These are phyloP conservation scores for Penicillium hesseltinei DNA, from an alignment of 2,329 filamentous ascomycete genomes.

Conservation along the genomic window DNA sequence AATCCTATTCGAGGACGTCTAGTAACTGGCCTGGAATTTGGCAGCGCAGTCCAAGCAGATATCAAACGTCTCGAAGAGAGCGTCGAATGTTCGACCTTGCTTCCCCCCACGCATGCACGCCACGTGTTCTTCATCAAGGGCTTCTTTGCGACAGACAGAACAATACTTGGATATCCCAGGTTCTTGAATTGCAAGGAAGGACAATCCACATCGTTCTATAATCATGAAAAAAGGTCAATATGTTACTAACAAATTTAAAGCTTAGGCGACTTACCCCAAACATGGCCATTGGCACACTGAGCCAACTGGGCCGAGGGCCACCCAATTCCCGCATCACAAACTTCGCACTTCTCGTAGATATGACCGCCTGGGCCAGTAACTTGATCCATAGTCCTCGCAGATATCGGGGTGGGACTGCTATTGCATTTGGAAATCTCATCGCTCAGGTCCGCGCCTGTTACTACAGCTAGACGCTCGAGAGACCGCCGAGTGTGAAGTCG, in stretches of 20 bases:
- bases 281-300: constrained; percentile 52
- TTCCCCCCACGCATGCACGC: constrained; percentile 14
- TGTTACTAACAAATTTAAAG: not conserved
- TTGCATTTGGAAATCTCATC: constrained; percentile 34
- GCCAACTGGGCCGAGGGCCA: constrained; percentile 50
- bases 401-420: constrained; percentile 13
- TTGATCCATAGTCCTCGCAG: constrained; percentile 25
- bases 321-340: constrained; percentile 50
- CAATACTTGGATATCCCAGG: constrained; percentile 55
- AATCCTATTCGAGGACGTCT: not conserved
- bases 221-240: constrained; percentile 8
- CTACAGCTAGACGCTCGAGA: constrained; percentile 28
- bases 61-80: constrained; percentile 35
- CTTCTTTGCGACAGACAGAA: constrained; percentile 51
- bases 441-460: constrained; percentile 30
- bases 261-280: constrained; percentile 45
- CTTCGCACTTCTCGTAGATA: constrained; percentile 51
- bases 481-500: constrained; percentile 25
- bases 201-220: constrained; percentile 53
- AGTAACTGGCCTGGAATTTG: constrained; percentile 31
- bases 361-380: constrained; percentile 24
- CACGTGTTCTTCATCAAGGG: constrained; percentile 46
- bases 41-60: constrained; percentile 37
- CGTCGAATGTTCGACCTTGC: constrained; percentile 22
- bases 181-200: constrained; percentile 55